phyloP scores from a whole-genome alignment of 805 yeast genomes.

The Debaryomyces castellii region DNA sequence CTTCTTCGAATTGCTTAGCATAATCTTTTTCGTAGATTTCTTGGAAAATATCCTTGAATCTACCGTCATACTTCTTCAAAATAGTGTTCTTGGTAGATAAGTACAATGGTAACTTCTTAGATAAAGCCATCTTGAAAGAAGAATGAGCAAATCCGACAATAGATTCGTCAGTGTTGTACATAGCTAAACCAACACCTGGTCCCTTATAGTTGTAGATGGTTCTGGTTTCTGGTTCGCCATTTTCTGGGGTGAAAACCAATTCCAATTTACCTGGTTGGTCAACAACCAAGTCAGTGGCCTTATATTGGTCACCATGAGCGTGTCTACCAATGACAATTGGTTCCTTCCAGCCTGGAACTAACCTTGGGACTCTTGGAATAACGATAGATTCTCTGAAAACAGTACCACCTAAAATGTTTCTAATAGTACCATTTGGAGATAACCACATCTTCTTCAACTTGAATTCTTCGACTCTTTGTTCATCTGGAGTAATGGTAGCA shows the following conservation, averaged over 20 bases:
- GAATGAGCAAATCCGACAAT: conserved; percentile 77
- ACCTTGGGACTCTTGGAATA: conserved; percentile 72
- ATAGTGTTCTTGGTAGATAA: conserved; percentile 79
- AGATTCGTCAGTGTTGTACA: conserved; percentile 82
- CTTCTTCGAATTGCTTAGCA: conserved; percentile 54
- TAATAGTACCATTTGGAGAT: conserved; percentile 81
- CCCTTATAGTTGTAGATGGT: conserved; percentile 64
- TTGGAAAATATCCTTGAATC: conserved; percentile 78
- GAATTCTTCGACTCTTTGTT: conserved; percentile 74
- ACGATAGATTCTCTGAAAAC: conserved; percentile 85
- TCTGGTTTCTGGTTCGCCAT: conserved; percentile 47
- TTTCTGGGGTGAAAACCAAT: conserved; percentile 63
- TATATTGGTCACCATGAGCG: conserved; percentile 83
- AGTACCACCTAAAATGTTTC: conserved; percentile 80
- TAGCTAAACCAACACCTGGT: conserved; percentile 74
- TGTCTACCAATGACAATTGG: conserved; percentile 87
- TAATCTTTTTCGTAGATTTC: conserved; percentile 60
- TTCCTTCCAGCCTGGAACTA: conserved; percentile 77
- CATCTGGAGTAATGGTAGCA: conserved; percentile 86
- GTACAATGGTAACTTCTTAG: conserved; percentile 61
- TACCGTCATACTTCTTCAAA: conserved; percentile 78
- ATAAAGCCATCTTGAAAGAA: conserved; percentile 72
- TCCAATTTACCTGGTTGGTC: conserved; percentile 68
- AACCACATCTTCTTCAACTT: conserved; percentile 78
- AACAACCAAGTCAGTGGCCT: conserved; percentile 71